Evolutionary conservation across 257 asterid genomes (phyloP).

Genomic region (Solanum neorickii): DNA sequence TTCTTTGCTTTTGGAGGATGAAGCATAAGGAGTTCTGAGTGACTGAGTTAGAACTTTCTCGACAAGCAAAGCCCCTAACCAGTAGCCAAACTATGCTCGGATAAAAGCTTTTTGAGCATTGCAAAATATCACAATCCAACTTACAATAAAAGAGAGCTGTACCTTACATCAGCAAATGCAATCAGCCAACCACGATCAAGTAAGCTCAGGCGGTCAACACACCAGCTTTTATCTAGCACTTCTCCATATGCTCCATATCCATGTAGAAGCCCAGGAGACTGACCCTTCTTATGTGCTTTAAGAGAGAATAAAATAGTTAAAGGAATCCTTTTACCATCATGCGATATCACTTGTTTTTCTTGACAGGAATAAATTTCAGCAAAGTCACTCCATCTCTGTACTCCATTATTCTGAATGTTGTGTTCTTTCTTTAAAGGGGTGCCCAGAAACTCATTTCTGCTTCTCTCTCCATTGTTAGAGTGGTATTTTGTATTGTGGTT

Average conservation of each 20-base stretch:
- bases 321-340: slow-evolving; percentile 68
- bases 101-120: not conserved
- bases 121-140: not conserved
- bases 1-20: not conserved
- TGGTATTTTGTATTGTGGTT: not conserved
- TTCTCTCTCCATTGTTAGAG: not conserved
- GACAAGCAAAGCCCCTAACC: not conserved
- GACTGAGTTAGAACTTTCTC: not conserved
- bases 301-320: slow-evolving; percentile 58
- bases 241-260: slow-evolving; percentile 95
- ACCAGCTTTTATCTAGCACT: slow-evolving; percentile 81
- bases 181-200: slow-evolving; percentile 92
- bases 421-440: slow-evolving; percentile 7
- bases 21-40: not conserved
- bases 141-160: not conserved
- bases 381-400: slow-evolving; percentile 29
- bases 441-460: slow-evolving; percentile 6
- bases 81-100: not conserved
- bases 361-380: slow-evolving; percentile 50
- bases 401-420: slow-evolving; percentile 10
- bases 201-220: slow-evolving; percentile 67
- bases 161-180: slow-evolving; percentile 96
- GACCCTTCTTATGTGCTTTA: slow-evolving; percentile 39
- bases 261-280: slow-evolving; percentile 79
- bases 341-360: slow-evolving; percentile 55